These are phyloP conservation scores for Fusarium liriodendri DNA, from an alignment of 2,329 filamentous ascomycete genomes.

Conservation along the genomic window DNA sequence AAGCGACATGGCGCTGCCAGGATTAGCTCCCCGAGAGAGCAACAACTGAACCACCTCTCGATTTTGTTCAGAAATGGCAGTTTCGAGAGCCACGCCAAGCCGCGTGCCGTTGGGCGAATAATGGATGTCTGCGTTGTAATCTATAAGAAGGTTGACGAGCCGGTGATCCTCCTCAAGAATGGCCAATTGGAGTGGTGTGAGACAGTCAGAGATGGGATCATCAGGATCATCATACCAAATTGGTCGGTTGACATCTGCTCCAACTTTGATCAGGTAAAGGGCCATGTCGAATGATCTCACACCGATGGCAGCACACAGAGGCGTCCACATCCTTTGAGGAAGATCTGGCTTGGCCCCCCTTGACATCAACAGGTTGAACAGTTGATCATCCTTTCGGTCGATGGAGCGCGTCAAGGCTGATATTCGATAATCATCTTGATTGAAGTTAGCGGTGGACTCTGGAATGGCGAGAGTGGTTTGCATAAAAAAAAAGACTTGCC, in stretches of 20 bases:
- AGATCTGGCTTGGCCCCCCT: background rate
- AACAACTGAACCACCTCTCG: background rate
- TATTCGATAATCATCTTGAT: too few relatives aligned
- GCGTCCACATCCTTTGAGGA: background rate
- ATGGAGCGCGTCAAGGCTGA: background rate
- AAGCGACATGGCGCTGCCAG: background rate
- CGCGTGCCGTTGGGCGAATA: background rate
- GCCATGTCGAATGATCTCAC: background rate
- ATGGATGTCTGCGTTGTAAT: background rate
- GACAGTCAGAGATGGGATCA: too few relatives aligned
- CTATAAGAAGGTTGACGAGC: background rate
- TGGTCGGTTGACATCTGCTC: background rate
- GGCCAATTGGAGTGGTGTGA: too few relatives aligned
- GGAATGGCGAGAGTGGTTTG: background rate
- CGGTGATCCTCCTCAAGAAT: too few relatives aligned
- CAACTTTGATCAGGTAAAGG: background rate
- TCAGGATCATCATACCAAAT: too few relatives aligned
- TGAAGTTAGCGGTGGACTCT: background rate
- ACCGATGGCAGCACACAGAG: background rate
- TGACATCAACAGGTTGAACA: background rate
- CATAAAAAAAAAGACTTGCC: too few relatives aligned
- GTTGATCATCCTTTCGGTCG: fast-evolving
- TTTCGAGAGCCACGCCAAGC: background rate
- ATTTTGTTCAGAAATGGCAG: background rate
- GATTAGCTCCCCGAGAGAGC: background rate